Evolutionary conservation across 2,329 filamentous ascomycete genomes (phyloP), one percentile per base, ranked within the genome.

Genomic region (Aspergillus tamarii): DNA sequence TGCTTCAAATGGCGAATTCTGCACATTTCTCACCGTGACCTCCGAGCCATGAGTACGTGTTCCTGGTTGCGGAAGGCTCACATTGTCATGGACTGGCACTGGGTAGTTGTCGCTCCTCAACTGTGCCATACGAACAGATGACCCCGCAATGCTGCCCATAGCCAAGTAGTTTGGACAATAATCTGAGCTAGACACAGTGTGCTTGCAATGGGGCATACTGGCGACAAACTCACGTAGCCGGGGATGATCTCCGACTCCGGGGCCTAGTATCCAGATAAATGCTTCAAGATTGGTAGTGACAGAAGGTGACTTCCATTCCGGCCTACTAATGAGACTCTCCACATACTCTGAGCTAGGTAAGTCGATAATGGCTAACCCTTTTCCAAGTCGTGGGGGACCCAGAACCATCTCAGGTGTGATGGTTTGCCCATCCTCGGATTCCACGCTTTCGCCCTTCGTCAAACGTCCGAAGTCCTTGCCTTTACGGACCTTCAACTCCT

Each of bases 331-430:
- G 59, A 97, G 84, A 7, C 85, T 78, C 14, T 89, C 87, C 30
- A 98, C 80, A 71, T 95, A 94, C 9, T 88, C 86, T 1, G 76
- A 66, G 16, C 89, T 86, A 1, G 93, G 92, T 9, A 99, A 77
- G 69, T 98, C 94, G 46, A 96, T 82, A 9, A 99, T 83, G 10
- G 91, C 90, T 67, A 97, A 84, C 2, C 92, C 94, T 61, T 84
- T 86, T 12, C 93, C 93, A 7, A 85, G 83, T 61, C 88, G 84
- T 3, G 84, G 79, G 12, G 88, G 82, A 1, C 86, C 92, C 58
- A 99, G 74, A 1, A 98, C 93, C 89, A 96, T 95, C 0, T 95
- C 91, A 1, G 94, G 90, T 0, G 90, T 95, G 34, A 99, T 87
- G 0, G 84, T 85, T 8, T 82, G 83, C 5, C 92, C 93, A 70